Evolutionary conservation across 2,329 filamentous ascomycete genomes (phyloP).

Genomic region (Leptographium lundbergii): DNA sequence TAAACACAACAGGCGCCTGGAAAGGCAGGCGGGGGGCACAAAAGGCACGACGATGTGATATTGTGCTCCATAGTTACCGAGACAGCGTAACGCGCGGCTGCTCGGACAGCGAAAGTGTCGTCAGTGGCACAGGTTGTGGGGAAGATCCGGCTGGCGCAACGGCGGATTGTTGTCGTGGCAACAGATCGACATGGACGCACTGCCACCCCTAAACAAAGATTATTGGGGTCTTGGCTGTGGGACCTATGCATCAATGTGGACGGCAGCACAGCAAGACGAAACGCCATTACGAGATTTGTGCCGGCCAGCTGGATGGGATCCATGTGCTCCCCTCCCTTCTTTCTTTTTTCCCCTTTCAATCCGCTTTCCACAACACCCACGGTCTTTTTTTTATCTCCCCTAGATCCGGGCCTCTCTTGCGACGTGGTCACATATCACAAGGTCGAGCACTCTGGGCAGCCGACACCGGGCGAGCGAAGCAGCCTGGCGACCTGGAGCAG

Average conservation of each 20-base stretch:
- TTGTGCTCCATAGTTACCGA: no score
- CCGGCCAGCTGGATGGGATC: neutral
- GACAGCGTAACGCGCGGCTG: neutral
- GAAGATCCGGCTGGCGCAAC: no score
- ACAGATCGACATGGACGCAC: neutral
- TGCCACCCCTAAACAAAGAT: neutral
- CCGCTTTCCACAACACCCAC: neutral
- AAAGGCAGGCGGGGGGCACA: no score
- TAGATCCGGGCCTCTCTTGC: no score
- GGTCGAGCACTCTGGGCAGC: no score
- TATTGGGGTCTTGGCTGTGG: neutral
- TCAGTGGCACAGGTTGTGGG: neutral
- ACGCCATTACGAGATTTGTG: neutral
- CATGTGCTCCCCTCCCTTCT: neutral
- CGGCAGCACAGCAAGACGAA: neutral
- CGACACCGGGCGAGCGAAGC: no score
- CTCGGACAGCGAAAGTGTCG: neutral
- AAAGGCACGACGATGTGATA: no score
- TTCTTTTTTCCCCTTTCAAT: neutral
- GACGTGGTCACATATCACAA: no score
- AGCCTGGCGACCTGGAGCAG: no score
- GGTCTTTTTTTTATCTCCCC: neutral
- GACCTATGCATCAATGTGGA: neutral
- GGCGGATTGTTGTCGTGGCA: neutral
- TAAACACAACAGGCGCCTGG: no score